Conservation (phyloP, 768 basidiomycete genomes). For the Candolleomyces aberdarensis region DNA sequence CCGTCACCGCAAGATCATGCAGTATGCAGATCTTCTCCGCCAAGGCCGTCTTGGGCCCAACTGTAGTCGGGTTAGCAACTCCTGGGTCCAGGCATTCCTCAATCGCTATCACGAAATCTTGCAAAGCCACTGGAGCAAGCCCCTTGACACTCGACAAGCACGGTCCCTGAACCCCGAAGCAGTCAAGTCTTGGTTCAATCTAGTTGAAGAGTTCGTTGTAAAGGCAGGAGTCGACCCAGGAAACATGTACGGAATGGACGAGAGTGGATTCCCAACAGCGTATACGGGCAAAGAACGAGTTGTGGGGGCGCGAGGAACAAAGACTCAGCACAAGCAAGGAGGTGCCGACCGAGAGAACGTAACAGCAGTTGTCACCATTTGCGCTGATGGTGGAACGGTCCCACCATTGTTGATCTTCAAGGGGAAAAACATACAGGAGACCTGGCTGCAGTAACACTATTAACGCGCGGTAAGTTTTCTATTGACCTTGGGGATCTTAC, state of each 20-base stretch:
- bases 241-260: constrained; percentile 31
- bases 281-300: constrained; percentile 22
- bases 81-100: constrained; percentile 19
- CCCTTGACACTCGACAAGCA: constrained; percentile 29
- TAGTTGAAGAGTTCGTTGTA: constrained; percentile 25
- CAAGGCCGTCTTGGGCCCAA: background rate
- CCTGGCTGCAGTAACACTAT: constrained; percentile 21
- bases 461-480: constrained; percentile 18
- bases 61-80: background rate
- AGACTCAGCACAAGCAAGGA: constrained; percentile 29
- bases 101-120: constrained; percentile 23
- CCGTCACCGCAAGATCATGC: background rate
- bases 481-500: background rate
- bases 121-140: constrained; percentile 27
- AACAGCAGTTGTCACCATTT: constrained; percentile 20
- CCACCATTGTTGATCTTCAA: constrained; percentile 24
- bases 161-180: constrained; percentile 24
- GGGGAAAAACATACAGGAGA: constrained; percentile 20
- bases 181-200: constrained; percentile 29
- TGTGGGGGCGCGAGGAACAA: constrained; percentile 19
- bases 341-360: constrained; percentile 19
- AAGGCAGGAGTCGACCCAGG: constrained; percentile 17
- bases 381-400: constrained; percentile 20
- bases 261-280: constrained; percentile 24
- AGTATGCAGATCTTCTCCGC: background rate